Evolutionary conservation across 257 asterid species (phyloP), one percentile per base, ranked within the genome.

Genomic region (Echites panduratus): DNA sequence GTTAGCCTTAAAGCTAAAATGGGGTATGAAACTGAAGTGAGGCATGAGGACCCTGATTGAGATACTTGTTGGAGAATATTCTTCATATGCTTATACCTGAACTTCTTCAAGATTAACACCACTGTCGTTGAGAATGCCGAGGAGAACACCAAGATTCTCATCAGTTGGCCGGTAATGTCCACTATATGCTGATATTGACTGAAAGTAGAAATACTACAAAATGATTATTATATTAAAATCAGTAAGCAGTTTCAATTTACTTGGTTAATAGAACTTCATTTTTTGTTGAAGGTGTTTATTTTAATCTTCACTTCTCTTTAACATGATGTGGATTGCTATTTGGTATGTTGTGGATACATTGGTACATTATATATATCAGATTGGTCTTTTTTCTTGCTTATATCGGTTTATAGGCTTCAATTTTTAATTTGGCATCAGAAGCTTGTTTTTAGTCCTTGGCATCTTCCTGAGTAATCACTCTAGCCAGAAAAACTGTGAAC

Each of bases 121-220:
- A 32, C 64, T 82, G 52, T 73, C 79, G 80, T 57, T 80, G 29
- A 87, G 82, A 75, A 85, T 81, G 19, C 76, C 44, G 38, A 82
- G 75, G 72, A 87, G 83, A 79, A 72, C 48, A 70, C 75, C 71
- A 14, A 85, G 84, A 13, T 78, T 83, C 79, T 85, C 85, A 32
- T 79, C 84, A 29, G 82, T 79, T 74, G 87, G 86, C 75, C 81
- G 79, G 72, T 87, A 85, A 68, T 85, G 88, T 66, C 89, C 87
- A 59, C 86, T 85, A 50, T 87, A 76, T 62, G 84, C 83, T 66
- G 88, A 78, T 24, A 85, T 82, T 48, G 83, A 76, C 92, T 85
- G 84, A 76, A 77, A 76, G 27, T 3, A 72, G 32, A 62, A 41
- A 45, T 59, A 22, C 52, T 38, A 6, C 4, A 13, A 11, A 26